Evolutionary conservation across 345 rosid species (phyloP).

Genomic region (Gossypium raimondii): DNA sequence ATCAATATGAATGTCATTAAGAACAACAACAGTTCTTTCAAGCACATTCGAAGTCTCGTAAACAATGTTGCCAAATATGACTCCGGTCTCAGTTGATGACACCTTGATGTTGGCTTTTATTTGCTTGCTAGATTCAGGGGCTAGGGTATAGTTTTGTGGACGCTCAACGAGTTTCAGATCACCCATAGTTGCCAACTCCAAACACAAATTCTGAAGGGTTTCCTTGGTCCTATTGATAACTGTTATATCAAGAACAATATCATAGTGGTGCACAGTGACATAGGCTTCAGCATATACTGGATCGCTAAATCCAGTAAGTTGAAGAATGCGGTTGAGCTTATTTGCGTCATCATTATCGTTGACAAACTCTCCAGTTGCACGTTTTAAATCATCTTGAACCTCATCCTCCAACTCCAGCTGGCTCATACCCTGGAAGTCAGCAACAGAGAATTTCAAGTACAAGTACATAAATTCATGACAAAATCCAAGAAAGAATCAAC

Average conservation of each 20-base stretch:
- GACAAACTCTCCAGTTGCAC: conserved; percentile 96
- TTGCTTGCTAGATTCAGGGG: conserved; percentile 92
- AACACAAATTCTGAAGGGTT: conserved; percentile 94
- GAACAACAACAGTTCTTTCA: conserved; percentile 83
- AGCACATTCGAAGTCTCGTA: conserved; percentile 90
- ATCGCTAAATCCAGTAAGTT: conserved; percentile 97
- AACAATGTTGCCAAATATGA: conserved; percentile 93
- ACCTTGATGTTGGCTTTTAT: conserved; percentile 99
- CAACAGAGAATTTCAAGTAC: neutral
- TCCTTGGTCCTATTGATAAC: conserved; percentile 95
- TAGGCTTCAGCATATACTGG: conserved; percentile 99
- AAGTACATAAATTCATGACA: neutral
- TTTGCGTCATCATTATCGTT: conserved; percentile 93
- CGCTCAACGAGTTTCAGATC: conserved; percentile 99
- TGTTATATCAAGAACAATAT: conserved; percentile 92
- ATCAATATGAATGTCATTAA: conserved; percentile 90
- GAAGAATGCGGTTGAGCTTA: conserved; percentile 94
- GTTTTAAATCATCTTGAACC: conserved; percentile 94
- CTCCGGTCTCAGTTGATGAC: conserved; percentile 97
- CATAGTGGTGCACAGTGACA: conserved; percentile 95
- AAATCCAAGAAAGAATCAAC: neutral
- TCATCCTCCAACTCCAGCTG: conserved; percentile 99
- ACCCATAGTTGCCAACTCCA: conserved; percentile 98
- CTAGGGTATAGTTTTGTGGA: conserved; percentile 93
- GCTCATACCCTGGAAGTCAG: conserved; percentile 80